These are phyloP conservation scores for Paramecium caudatum DNA, from an alignment of 73 alveolate species.

Conservation along the genomic window DNA sequence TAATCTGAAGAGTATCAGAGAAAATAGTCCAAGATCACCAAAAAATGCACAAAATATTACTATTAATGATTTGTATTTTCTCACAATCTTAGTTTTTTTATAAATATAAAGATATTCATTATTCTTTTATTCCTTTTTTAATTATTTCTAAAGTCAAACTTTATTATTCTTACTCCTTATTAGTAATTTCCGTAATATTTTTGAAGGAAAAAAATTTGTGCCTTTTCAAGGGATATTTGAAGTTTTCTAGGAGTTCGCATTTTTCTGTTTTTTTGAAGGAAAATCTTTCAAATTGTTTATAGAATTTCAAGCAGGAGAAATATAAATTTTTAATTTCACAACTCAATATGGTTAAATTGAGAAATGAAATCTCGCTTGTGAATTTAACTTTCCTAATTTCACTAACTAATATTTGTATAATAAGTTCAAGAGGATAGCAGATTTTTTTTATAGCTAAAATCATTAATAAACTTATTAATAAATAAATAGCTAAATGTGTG, in stretches of 20 bases:
- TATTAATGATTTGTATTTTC: constrained; percentile 37
- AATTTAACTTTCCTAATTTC: background rate
- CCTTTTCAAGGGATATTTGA: constrained; percentile 15
- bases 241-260: background rate
- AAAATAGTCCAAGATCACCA: constrained; percentile 55
- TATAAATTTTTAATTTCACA: background rate
- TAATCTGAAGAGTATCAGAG: constrained; percentile 58
- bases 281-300: constrained; percentile 4
- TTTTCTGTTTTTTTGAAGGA: constrained; percentile 7
- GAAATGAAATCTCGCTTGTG: background rate
- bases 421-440: constrained; percentile 3
- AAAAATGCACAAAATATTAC: constrained; percentile 50
- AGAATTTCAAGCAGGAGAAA: background rate
- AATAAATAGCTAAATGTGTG: background rate
- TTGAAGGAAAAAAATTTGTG: no score
- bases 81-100: constrained; percentile 29
- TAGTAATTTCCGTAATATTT: no score
- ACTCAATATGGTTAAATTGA: background rate
- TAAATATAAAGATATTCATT: no score
- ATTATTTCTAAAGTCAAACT: no score
- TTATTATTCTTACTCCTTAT: no score
- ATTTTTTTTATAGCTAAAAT: background rate
- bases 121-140: no score
- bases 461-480: background rate
- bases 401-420: background rate